phyloP scores from a whole-genome alignment of 257 asterid genomes.

The Ligustrum vulgare region DNA sequence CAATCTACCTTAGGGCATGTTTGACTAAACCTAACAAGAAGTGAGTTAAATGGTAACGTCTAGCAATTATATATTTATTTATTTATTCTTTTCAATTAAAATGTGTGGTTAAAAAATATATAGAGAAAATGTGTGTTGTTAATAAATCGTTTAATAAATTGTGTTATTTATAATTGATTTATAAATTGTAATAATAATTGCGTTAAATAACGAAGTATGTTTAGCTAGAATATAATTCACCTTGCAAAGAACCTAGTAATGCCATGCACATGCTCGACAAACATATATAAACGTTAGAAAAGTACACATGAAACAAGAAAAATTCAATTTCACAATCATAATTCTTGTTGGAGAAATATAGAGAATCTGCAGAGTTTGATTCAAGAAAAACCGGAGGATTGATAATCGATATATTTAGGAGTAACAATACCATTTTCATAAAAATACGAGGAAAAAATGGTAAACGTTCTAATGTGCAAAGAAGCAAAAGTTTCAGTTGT shows the following conservation, averaged over 20 bases:
- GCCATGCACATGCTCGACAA: background rate
- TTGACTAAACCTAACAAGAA: no score
- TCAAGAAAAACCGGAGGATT: background rate
- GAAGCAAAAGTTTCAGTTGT: slow-evolving; percentile 37
- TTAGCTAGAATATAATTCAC: background rate
- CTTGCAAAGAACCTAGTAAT: background rate
- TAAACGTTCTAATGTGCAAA: background rate
- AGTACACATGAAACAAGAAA: background rate
- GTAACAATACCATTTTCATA: background rate
- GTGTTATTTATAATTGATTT: no score
- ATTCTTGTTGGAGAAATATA: background rate
- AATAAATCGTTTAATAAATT: no score
- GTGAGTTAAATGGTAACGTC: no score
- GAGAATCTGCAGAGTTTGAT: background rate
- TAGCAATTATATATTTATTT: no score
- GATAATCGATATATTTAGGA: no score
- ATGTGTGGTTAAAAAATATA: no score
- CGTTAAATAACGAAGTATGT: no score
- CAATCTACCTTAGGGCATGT: no score
- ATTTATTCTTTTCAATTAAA: no score
- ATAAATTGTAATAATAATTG: no score
- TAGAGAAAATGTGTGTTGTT: no score
- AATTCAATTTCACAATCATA: background rate
- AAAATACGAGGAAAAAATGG: background rate
- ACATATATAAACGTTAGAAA: background rate